Evolutionary conservation across 768 basidiomycete species (phyloP).

Genomic region (Naganishia onofrii): DNA sequence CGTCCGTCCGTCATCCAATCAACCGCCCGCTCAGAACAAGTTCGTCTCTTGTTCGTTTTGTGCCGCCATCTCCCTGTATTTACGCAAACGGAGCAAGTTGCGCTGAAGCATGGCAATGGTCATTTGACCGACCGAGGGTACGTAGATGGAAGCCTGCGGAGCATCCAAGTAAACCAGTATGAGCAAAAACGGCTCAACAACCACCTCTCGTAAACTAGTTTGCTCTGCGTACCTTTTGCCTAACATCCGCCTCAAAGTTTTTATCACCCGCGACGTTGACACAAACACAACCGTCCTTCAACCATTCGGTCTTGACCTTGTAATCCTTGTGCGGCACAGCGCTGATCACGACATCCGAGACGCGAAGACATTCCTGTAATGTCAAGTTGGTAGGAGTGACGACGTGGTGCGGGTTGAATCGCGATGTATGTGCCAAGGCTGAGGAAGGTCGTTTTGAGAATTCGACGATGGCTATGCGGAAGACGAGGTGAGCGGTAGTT

Average conservation of each 20-base stretch:
- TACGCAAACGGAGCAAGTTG: constrained; percentile 61
- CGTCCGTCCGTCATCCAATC: too few relatives aligned
- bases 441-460: constrained; percentile 80
- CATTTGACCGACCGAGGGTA: constrained; percentile 95
- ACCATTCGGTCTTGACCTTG: constrained; percentile 80
- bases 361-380: constrained; percentile 72
- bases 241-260: constrained; percentile 90
- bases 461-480: constrained; percentile 68
- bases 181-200: too few relatives aligned
- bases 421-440: constrained; percentile 51
- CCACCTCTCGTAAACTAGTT: too few relatives aligned
- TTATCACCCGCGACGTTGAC: constrained; percentile 91
- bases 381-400: constrained; percentile 67
- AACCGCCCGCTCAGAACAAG: constrained; percentile 1
- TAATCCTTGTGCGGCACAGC: constrained; percentile 83
- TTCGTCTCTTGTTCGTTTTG: constrained; percentile 6
- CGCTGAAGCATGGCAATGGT: constrained; percentile 97
- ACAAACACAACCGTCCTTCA: constrained; percentile 92
- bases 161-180: too few relatives aligned
- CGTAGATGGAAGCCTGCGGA: constrained; percentile 79
- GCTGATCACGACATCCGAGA: constrained; percentile 89
- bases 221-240: constrained; percentile 80
- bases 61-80: constrained; percentile 30
- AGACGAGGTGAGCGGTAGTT: background rate
- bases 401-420: constrained; percentile 80